Evolutionary conservation across 2,329 filamentous ascomycete genomes (phyloP).

Genomic region (Ceratocystis lukuohia): DNA sequence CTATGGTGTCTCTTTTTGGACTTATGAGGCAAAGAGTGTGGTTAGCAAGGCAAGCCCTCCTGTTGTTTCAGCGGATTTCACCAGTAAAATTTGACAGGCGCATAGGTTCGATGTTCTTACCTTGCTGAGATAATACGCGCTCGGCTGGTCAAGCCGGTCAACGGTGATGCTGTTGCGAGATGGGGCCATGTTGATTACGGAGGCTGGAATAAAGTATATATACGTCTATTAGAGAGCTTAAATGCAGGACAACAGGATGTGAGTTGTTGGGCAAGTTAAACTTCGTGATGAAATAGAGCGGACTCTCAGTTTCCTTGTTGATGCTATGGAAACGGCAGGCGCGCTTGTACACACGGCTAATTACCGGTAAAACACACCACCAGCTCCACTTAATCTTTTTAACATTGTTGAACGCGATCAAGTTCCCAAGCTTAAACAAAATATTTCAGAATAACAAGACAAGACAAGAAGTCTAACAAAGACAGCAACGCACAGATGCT

Average conservation of each 20-base stretch:
- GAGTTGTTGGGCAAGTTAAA: background rate
- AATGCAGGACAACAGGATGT: background rate
- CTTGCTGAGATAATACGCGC: conserved; percentile 78
- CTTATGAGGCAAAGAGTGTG: conserved; percentile 26
- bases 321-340: conserved; percentile 12
- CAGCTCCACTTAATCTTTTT: conserved; percentile 9
- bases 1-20: conserved; percentile 34
- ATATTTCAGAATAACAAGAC: too few relatives aligned
- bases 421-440: background rate
- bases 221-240: background rate
- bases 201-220: background rate
- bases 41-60: conserved; percentile 20
- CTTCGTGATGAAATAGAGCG: conserved; percentile 1
- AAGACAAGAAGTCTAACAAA: background rate
- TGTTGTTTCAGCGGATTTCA: background rate
- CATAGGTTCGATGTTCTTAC: conserved; percentile 35
- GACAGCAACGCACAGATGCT: background rate
- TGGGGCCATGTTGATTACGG: conserved; percentile 7
- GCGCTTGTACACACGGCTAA: background rate
- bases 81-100: background rate
- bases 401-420: background rate
- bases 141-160: conserved; percentile 83
- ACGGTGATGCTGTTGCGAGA: conserved; percentile 56
- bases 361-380: background rate
- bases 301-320: background rate